Evolutionary conservation across 2,329 filamentous ascomycete species (phyloP), one percentile per base, ranked within the genome.

Genomic region (Lasiodiplodia sp.): DNA sequence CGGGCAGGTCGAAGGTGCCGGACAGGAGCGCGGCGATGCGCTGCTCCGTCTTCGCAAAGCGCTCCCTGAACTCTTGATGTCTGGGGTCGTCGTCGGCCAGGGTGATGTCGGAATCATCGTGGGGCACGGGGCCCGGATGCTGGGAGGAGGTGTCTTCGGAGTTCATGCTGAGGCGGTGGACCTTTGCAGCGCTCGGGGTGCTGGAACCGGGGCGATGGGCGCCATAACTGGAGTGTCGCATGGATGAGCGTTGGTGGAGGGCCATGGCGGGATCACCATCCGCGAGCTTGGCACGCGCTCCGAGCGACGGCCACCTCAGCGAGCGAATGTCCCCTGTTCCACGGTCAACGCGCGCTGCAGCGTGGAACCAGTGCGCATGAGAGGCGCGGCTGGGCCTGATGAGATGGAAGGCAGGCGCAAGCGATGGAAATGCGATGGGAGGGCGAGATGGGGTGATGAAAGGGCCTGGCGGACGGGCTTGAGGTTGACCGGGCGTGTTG

Each of bases 1-100:
- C 49, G 58, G 37, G 10, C 23, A 56, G 49, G 11, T 72, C 47
- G 5, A 38, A 25, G 18, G 34, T 80, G 52, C 81, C 82, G 49
- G 85, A 84, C 78, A 97, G 96, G n/a, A 97, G 83, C 52, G 88
- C 84, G 71, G 89, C 87, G 75, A 97, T 90, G 81, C 89, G 91
- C 73, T 88, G 86, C 81, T 97, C 93, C 74, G 88, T 91, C 79
- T 88, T 88, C 77, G 88, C 88, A 85, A 92, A 97, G 67, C 94
- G 83, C 69, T 93, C 89, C 78, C 89, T 88, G 80, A 97, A 96
- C 77, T 90, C 84, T 76, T 77, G 75, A 57, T 82, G 78, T 70
- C 81, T 75, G 64, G 82, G 80, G 74, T 85, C 83, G 69, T 85
- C 82, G 71, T 84, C 82, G 62, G 75, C 76, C 68, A 77, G 76